phyloP scores from a whole-genome alignment of 768 basidiomycete species.

The Lactifluus piperatus region DNA sequence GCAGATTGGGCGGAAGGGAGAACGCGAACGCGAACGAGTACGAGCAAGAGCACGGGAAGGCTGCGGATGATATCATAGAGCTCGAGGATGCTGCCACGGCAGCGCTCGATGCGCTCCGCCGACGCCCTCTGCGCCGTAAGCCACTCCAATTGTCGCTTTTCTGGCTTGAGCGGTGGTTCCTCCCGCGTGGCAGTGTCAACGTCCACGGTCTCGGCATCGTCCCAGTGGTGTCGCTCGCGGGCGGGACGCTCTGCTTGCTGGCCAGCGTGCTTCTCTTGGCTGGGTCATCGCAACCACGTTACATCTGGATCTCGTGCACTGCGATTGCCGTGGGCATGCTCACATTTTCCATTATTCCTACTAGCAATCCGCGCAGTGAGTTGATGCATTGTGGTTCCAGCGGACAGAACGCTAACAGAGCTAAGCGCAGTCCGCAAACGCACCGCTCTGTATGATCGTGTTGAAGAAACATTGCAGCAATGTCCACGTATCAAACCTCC shows the following conservation, averaged over 20 bases:
- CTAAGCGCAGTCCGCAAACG: conserved; percentile 1
- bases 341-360: neutral
- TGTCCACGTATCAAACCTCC: conserved; percentile 7
- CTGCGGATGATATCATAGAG: neutral
- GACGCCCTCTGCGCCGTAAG: neutral
- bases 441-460: conserved; percentile 2
- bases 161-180: neutral
- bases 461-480: conserved; percentile 1
- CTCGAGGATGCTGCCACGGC: neutral
- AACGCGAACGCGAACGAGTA: too few relatives aligned
- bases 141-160: neutral
- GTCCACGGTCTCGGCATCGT: conserved; percentile 7
- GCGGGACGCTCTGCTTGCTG: conserved; percentile 11
- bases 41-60: too few relatives aligned
- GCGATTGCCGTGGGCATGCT: neutral
- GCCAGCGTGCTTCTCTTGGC: conserved; percentile 10
- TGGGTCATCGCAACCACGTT: neutral
- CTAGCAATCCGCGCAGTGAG: neutral
- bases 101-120: neutral
- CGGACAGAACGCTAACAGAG: neutral
- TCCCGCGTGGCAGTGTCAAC: neutral
- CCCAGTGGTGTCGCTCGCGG: neutral
- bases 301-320: conserved; percentile 10
- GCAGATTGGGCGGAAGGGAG: neutral
- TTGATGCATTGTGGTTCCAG: neutral